Base-by-base conservation (phyloP, 805 yeast species). In the Candida easanensis region DNA sequence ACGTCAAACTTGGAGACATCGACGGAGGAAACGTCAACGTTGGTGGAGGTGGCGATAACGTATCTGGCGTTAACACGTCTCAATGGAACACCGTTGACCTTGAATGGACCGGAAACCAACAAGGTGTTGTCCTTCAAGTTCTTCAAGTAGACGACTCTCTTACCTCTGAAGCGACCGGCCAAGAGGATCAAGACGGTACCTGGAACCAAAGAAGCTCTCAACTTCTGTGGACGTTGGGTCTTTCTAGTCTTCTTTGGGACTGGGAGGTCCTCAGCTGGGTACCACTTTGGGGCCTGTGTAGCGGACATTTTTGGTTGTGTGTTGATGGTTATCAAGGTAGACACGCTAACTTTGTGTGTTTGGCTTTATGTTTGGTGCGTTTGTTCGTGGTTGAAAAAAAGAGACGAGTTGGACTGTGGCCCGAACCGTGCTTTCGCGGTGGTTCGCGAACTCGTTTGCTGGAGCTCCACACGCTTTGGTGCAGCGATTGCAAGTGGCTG, bases 91-190 rank as follows among this genome's bases (percentile, higher is more conserved):
- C 99, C 99, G 79, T 91, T 91, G 68, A 91, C 87, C 84, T 93
- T 91, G 96, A 91, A 93, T 67, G 99, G 99, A 71, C 99, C 99
- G 52, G 97, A 77, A 57, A 91, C 96, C 69, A 91, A 86, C 66
- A 91, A 79, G 60, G 97, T 91, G 88, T 88, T 88, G 84, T 93
- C 98, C 77, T 89, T 97, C 70, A 93, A 83, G 74, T 85, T 77
- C 84, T 90, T 91, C 73, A 91, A 84, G 86, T 85, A 86, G 54
- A 91, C 97, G 65, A 93, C 99, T 79, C 99, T 90, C 88, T 91
- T 93, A 73, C 99, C 99, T 77, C 99, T 88, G 95, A 88, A 91
- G 77, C 97, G 88, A 72, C 99, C 99, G 66, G 98, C 97, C 70
- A 91, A 82, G 71, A 91, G 79, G 73, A 91, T 91, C 70, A 93